Base-by-base conservation (phyloP, 345 rosid genomes). In the Salix caprea region DNA sequence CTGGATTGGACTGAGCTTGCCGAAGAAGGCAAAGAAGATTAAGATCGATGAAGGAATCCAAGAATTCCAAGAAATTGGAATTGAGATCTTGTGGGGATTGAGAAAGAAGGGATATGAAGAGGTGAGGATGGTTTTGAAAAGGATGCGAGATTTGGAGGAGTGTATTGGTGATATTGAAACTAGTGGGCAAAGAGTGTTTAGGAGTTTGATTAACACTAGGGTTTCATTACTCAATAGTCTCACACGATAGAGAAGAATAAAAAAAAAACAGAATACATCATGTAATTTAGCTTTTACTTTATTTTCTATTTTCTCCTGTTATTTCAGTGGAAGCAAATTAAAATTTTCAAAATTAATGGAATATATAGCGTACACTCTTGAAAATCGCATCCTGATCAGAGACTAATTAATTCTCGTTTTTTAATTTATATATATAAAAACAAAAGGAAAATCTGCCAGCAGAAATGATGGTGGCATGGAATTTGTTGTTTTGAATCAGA, bases 221-320 rank as follows among this genome's bases (percentile, higher is more conserved):
- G 94, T 87, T 83, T 86, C 90, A 13, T 74, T 90, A 44, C 91
- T 90, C 60, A 88, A 90, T 46, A 71, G 69, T 77, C 86, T 88
- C 72, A 83, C 90, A n/a, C 78, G 28, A 16, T 1, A 8, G 46
- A 40, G 50, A 34, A 34, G 37, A 34, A 34, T 34, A 30, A 32
- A 32, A 32, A 4, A 34, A 4, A 9, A 58, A 56, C 12, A 30
- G 65, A 15, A 18, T 15, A 71, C 11, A 44, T 69, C 23, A 30
- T 21, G 42, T 23, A 39, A 74, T 58, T 65, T 42, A 10, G 3
- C 46, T 42, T 61, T 16, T 34, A 0, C n/a, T 69, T 52, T 50
- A 12, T 64, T 32, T 19, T 67, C 4, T 14, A 13, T 19, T 26
- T 56, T 40, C 0, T 37, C 37, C 54, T n/a, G 32, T 71, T 8